Evolutionary conservation across 2,329 filamentous ascomycete species (phyloP).

Genomic region (Venturia oleaginea): DNA sequence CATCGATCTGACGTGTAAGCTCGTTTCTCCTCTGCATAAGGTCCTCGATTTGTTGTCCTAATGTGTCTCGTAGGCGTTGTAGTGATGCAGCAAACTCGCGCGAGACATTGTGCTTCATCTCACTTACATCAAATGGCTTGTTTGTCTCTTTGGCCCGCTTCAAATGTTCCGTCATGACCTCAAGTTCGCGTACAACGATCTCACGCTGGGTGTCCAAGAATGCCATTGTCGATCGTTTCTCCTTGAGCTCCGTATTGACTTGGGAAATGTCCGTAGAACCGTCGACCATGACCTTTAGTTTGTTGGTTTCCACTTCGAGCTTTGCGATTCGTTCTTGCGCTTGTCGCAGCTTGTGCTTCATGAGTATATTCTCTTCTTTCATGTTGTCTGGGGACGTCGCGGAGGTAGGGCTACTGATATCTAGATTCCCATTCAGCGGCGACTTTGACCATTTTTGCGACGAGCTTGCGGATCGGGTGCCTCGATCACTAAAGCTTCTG

Average conservation of each 20-base stretch:
- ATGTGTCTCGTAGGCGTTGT: constrained; percentile 69
- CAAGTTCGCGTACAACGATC: constrained; percentile 86
- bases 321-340: constrained; percentile 81
- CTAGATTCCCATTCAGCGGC: constrained; percentile 34
- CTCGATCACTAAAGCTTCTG: constrained; percentile 67
- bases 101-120: constrained; percentile 54
- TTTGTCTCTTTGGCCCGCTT: constrained; percentile 77
- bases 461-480: constrained; percentile 21
- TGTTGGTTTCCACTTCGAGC: constrained; percentile 68
- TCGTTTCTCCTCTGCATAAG: constrained; percentile 82
- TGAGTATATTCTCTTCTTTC: constrained; percentile 35
- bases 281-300: constrained; percentile 43
- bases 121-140: constrained; percentile 67
- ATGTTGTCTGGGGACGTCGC: constrained; percentile 40
- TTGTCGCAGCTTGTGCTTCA: constrained; percentile 65
- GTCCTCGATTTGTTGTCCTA: constrained; percentile 67
- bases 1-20: constrained; percentile 74
- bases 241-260: constrained; percentile 76
- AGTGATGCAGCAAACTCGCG: constrained; percentile 54
- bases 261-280: constrained; percentile 56
- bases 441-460: constrained; percentile 24
- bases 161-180: constrained; percentile 80
- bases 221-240: constrained; percentile 93
- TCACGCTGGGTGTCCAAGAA: constrained; percentile 90
- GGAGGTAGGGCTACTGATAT: constrained; percentile 63